A percentile compares a stretch with the other conserved stretches of the same genome.
These are phyloP conservation scores for Saururus chinensis DNA, from an alignment of 164 flowering plant genomes.

Conservation along the genomic window DNA sequence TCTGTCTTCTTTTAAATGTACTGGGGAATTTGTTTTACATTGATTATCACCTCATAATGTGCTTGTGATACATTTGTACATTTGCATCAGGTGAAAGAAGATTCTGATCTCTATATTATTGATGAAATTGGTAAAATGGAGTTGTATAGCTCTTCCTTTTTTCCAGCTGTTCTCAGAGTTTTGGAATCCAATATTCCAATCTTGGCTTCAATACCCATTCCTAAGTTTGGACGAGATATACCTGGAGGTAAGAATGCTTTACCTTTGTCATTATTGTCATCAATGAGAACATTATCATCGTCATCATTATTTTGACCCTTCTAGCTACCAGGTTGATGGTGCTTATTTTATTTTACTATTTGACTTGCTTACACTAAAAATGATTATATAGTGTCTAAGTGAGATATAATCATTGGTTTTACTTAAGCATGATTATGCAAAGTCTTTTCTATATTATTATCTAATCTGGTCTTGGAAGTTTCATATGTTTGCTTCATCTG, in stretches of 20 bases:
- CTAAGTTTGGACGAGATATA: slow-evolving; percentile 63
- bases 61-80: not conserved
- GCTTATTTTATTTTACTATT: no score
- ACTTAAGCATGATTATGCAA: no score
- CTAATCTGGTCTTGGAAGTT: no score
- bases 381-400: no score
- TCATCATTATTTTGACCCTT: no score
- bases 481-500: no score
- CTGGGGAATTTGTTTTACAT: not conserved
- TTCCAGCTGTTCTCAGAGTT: slow-evolving; percentile 66
- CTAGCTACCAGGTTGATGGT: no score
- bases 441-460: no score
- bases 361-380: no score
- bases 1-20: not conserved
- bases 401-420: no score
- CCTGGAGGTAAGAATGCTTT: slow-evolving; percentile 56
- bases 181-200: slow-evolving; percentile 64
- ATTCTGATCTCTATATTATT: slow-evolving; percentile 68
- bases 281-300: no score
- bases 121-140: slow-evolving; percentile 98
- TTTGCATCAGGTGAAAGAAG: slow-evolving; percentile 51
- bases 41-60: not conserved
- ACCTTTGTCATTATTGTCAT: no score
- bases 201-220: slow-evolving; percentile 69
- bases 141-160: slow-evolving; percentile 68